Conservation (phyloP, 352 stramenopile genomes). For the Globisporangium okanoganense region DNA sequence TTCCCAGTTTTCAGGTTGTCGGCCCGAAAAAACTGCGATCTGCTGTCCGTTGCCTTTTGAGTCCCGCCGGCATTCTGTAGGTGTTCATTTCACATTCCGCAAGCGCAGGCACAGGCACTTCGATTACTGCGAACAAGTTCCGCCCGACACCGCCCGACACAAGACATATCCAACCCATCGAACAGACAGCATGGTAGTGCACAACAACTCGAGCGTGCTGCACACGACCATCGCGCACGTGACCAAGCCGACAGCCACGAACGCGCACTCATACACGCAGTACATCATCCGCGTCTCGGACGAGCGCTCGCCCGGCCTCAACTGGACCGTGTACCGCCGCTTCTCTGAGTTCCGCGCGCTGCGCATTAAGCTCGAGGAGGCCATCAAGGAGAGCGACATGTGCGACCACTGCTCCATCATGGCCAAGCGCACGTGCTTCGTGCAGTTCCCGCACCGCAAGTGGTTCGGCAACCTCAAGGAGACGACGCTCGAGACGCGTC, state of each 20-base stretch:
- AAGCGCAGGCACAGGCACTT: background rate
- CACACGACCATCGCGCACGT: conserved; percentile 82
- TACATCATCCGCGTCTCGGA: conserved; percentile 85
- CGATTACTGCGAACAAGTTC: background rate
- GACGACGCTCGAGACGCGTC: conserved; percentile 69
- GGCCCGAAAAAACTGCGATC: background rate
- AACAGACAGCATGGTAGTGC: conserved; percentile 20
- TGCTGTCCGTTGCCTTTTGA: conserved; percentile 3
- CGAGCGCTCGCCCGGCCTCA: conserved; percentile 55
- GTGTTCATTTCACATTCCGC: conserved; percentile 7
- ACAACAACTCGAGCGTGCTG: conserved; percentile 41
- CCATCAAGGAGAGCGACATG: conserved; percentile 61
- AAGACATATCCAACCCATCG: background rate
- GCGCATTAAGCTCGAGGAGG: conserved; percentile 56
- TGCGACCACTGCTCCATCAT: conserved; percentile 76
- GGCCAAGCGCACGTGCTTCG: conserved; percentile 75
- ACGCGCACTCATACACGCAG: conserved; percentile 72
- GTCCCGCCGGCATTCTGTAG: conserved; percentile 1
- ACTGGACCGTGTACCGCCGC: conserved; percentile 83
- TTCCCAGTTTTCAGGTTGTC: background rate
- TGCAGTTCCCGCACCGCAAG: conserved; percentile 74
- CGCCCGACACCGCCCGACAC: background rate
- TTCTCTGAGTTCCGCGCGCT: conserved; percentile 85
- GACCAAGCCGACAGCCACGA: conserved; percentile 48
- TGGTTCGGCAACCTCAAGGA: conserved; percentile 73